A percentile compares a stretch with the other conserved stretches of the same genome.
Evolutionary conservation across 257 asterid species (phyloP).

Genomic region (Paraleonurus japonicus): DNA sequence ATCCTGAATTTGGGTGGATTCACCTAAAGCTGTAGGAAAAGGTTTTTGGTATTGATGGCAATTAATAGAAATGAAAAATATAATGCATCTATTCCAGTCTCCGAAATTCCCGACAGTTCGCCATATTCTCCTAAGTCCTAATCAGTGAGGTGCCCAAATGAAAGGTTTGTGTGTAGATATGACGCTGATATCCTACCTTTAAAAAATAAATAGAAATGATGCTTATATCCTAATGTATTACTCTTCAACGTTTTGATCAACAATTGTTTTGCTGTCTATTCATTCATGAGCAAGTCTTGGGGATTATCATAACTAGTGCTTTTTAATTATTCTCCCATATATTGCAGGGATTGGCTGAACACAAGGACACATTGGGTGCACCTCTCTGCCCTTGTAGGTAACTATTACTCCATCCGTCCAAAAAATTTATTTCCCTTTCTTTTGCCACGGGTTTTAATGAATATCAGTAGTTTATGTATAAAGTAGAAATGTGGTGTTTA

Average conservation of each 20-base stretch:
- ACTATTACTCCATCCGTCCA: no score
- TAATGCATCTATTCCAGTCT: background rate
- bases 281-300: background rate
- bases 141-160: background rate
- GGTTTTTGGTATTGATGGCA: background rate
- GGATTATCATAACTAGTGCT: background rate
- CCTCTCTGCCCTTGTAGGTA: slow-evolving; percentile 95
- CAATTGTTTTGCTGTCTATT: background rate
- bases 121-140: background rate
- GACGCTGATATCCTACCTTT: background rate
- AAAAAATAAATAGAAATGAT: no score
- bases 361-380: slow-evolving; percentile 79
- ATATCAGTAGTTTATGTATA: no score
- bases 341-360: slow-evolving; percentile 80
- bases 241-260: background rate
- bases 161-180: slow-evolving; percentile 13
- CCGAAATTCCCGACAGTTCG: background rate
- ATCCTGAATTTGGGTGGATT: slow-evolving; percentile 4
- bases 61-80: background rate
- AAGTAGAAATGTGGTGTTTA: no score
- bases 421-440: no score
- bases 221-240: background rate
- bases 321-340: slow-evolving; percentile 6
- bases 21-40: background rate
- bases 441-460: no score